Conservation (phyloP, 1,284 basidiomycete species). For the Ganoderma multipileum region DNA sequence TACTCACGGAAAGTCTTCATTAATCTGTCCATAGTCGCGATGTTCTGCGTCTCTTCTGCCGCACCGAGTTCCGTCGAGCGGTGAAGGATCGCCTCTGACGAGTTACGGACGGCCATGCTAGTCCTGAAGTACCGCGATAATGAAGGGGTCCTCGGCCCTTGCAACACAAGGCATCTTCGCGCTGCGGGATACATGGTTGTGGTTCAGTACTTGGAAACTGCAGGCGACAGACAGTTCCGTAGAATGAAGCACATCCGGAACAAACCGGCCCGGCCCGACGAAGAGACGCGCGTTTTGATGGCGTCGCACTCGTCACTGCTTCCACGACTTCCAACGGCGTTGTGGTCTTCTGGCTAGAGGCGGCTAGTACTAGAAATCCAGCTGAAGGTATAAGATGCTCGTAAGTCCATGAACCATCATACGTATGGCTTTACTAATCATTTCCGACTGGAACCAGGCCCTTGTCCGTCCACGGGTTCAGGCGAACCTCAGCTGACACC, state of each 20-base stretch:
- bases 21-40: slow-evolving; percentile 63
- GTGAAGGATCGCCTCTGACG: slow-evolving; percentile 22
- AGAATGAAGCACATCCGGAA: no score
- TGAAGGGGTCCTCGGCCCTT: not conserved
- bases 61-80: slow-evolving; percentile 39
- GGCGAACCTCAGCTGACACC: no score
- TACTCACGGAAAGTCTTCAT: slow-evolving; percentile 62
- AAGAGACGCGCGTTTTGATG: not conserved
- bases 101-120: slow-evolving; percentile 20
- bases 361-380: not conserved
- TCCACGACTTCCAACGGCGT: not conserved
- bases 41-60: slow-evolving; percentile 61
- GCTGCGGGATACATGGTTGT: slow-evolving; percentile 1
- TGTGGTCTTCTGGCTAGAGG: not conserved
- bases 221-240: not conserved
- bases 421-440: no score
- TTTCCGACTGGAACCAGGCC: no score
- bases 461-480: no score
- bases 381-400: no score
- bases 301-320: not conserved
- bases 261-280: not conserved
- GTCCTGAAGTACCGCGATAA: slow-evolving; percentile 13
- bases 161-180: not conserved
- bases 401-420: no score
- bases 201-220: not conserved